These are phyloP conservation scores for Peronospora destructor DNA, from an alignment of 352 stramenopile genomes.

Conservation along the genomic window DNA sequence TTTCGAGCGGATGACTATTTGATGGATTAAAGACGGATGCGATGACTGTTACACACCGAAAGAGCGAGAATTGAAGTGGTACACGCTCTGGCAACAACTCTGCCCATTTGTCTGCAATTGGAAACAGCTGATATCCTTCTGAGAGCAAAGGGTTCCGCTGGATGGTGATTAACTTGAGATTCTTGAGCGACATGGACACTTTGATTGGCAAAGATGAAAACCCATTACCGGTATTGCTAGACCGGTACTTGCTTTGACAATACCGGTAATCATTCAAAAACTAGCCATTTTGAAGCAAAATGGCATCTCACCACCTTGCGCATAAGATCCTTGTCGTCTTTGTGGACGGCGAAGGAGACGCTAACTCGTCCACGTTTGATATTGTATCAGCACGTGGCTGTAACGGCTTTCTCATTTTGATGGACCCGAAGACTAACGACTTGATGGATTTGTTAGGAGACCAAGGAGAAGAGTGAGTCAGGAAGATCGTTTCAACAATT, in stretches of 20 bases:
- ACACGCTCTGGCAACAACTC: slow-evolving; percentile 55
- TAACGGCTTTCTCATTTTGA: slow-evolving; percentile 45
- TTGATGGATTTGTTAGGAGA: slow-evolving; percentile 35
- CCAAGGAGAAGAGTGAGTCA: slow-evolving; percentile 18
- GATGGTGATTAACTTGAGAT: slow-evolving; percentile 60
- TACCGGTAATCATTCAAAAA: too few species aligned
- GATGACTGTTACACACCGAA: slow-evolving; percentile 35
- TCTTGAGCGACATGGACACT: slow-evolving; percentile 47
- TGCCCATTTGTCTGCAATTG: slow-evolving; percentile 66
- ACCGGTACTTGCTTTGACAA: too few species aligned
- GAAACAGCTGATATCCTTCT: slow-evolving; percentile 59
- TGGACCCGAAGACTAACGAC: slow-evolving; percentile 20
- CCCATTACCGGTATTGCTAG: too few species aligned
- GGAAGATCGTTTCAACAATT: slow-evolving; percentile 7
- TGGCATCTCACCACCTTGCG: slow-evolving; percentile 31
- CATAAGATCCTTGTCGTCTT: slow-evolving; percentile 55
- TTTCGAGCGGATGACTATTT: neutral
- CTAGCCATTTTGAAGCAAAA: slow-evolving; percentile 4
- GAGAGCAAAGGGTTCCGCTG: slow-evolving; percentile 29
- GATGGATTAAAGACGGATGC: neutral
- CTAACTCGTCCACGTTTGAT: slow-evolving; percentile 23
- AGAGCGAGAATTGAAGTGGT: slow-evolving; percentile 71
- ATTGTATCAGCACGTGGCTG: slow-evolving; percentile 44
- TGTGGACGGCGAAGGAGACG: slow-evolving; percentile 24
- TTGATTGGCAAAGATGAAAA: too few species aligned